Percentiles rank a stretch among this genome's conserved stretches.
Conservation (phyloP, 2,329 filamentous ascomycete species). For the Diaporthe capsici region DNA sequence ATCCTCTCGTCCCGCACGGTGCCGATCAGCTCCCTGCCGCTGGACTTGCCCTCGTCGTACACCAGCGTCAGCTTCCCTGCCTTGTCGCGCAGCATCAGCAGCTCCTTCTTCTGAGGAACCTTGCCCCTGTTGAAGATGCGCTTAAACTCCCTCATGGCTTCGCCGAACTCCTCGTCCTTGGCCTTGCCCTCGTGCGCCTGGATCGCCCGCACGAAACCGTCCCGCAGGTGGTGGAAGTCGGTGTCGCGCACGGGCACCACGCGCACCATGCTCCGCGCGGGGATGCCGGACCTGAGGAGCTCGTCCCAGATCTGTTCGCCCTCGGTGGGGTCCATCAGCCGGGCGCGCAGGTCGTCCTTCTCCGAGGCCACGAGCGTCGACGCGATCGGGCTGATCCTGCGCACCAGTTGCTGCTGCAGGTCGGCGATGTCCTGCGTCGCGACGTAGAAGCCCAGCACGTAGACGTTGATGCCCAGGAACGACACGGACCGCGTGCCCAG, state of each 20-base stretch:
- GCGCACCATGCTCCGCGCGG: slow-evolving; percentile 81
- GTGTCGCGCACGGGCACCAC: slow-evolving; percentile 94
- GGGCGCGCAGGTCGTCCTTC: slow-evolving; percentile 78
- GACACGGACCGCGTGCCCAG: slow-evolving; percentile 91
- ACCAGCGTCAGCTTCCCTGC: slow-evolving; percentile 77
- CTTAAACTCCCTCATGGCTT: slow-evolving; percentile 83
- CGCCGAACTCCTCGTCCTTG: slow-evolving; percentile 82
- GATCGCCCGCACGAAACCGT: slow-evolving; percentile 91
- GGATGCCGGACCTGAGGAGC: slow-evolving; percentile 75
- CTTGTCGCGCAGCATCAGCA: slow-evolving; percentile 79
- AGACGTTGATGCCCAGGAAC: slow-evolving; percentile 91
- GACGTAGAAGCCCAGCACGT: slow-evolving; percentile 94
- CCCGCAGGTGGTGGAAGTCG: slow-evolving; percentile 91
- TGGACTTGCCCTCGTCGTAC: slow-evolving; percentile 69
- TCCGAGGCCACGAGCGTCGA: slow-evolving; percentile 88
- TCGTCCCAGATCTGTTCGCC: slow-evolving; percentile 82
- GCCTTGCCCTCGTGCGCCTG: slow-evolving; percentile 74
- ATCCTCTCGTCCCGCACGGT: slow-evolving; percentile 83
- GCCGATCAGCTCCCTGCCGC: slow-evolving; percentile 72
- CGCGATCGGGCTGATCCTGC: slow-evolving; percentile 81
- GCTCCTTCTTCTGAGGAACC: slow-evolving; percentile 83
- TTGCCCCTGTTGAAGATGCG: slow-evolving; percentile 83
- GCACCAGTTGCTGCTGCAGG: slow-evolving; percentile 84
- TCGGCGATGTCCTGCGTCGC: slow-evolving; percentile 84
- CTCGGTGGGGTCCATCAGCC: slow-evolving; percentile 77